phyloP scores from a whole-genome alignment of 148 eudicot species.

The Amaranthus cruentus region DNA sequence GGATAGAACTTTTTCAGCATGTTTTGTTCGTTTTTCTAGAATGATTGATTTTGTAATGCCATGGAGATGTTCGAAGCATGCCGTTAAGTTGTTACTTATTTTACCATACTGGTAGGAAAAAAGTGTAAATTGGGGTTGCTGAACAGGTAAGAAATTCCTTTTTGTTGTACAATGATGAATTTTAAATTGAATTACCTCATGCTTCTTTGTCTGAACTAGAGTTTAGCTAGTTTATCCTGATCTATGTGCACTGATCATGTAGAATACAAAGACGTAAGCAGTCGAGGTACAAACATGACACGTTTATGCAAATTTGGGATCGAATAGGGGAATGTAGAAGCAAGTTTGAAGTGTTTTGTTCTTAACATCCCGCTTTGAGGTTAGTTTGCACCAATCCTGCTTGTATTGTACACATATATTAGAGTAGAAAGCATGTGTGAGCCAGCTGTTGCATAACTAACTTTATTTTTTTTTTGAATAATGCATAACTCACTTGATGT shows the following conservation, averaged over 20 bases:
- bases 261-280: not conserved
- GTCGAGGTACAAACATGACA: not conserved
- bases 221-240: not conserved
- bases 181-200: not conserved
- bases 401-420: not conserved
- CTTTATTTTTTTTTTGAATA: not conserved
- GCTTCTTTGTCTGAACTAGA: not conserved
- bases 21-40: not conserved
- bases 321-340: not conserved
- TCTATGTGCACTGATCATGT: not conserved
- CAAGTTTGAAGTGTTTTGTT: not conserved
- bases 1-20: not conserved
- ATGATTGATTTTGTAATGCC: not conserved
- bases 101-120: not conserved
- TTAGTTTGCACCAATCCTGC: constrained; percentile 8
- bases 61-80: not conserved
- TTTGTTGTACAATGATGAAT: not conserved
- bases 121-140: not conserved
- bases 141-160: not conserved
- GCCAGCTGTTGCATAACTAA: constrained; percentile 5
- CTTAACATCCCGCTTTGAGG: not conserved
- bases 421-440: not conserved
- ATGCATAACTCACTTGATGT: not conserved
- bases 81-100: not conserved
- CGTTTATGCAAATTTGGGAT: not conserved